phyloP scores from a whole-genome alignment of 2,329 filamentous ascomycete genomes.

The Aspergillus sp. region DNA sequence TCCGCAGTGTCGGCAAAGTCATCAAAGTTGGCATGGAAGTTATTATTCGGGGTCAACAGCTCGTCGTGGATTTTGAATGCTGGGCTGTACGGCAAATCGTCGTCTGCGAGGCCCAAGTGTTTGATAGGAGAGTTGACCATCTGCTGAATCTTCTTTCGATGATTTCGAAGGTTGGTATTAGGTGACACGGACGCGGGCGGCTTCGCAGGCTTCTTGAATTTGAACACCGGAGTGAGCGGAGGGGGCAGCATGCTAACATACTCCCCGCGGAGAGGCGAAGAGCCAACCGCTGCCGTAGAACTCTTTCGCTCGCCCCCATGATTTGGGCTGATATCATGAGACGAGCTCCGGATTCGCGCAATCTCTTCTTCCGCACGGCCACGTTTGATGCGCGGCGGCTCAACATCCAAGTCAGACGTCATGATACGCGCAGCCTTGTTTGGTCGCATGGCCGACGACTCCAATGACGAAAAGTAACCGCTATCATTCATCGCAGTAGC shows the following conservation, averaged over 20 bases:
- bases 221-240: conserved; percentile 73
- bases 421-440: conserved; percentile 55
- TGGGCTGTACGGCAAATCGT: conserved; percentile 38
- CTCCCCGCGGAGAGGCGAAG: conserved; percentile 56
- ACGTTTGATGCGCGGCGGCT: conserved; percentile 71
- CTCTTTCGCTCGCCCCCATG: conserved; percentile 34
- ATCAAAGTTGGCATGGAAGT: conserved; percentile 45
- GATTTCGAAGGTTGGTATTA: conserved; percentile 81
- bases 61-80: conserved; percentile 45
- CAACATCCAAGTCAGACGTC: conserved; percentile 63
- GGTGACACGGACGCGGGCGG: conserved; percentile 75
- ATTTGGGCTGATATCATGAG: conserved; percentile 74
- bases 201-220: conserved; percentile 60
- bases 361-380: conserved; percentile 95
- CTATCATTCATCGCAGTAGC: conserved; percentile 79
- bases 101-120: conserved; percentile 32
- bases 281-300: conserved; percentile 41
- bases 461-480: conserved; percentile 91
- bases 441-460: conserved; percentile 76
- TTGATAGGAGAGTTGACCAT: conserved; percentile 69
- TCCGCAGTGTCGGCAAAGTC: conserved; percentile 42
- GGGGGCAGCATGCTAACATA: conserved; percentile 55
- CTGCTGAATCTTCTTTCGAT: conserved; percentile 71
- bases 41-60: conserved; percentile 26
- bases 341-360: conserved; percentile 81